Evolutionary conservation across 2,329 filamentous ascomycete species (phyloP), one percentile per base, ranked within the genome.

Genomic region (Fusarium siculi): DNA sequence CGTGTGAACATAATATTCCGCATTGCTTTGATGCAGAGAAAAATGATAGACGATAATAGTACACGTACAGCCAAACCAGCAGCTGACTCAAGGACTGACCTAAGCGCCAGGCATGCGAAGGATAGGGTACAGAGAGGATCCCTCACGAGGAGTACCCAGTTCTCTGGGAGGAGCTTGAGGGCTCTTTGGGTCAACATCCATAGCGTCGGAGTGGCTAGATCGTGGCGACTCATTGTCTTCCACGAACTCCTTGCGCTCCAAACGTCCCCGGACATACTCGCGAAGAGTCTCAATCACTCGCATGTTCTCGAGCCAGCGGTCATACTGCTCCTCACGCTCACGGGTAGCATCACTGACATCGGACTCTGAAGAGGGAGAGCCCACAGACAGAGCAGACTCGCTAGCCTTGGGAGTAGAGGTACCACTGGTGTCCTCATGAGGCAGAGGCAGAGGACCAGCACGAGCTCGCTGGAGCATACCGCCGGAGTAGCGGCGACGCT

Each of bases 251-350:
- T 84, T 84, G 39, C 85, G 85, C 62, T 89, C 84, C n/a, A 92
- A 84, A 37, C 89, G 87, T 16, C 87, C 83, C 52, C 85, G 85
- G 59, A 92, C 85, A 68, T 89, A 88, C 70, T 88, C 86, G 43
- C 89, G 85, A 42, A 92, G 85, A 47, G 84, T 87, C 82, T 92
- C 90, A 58, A 92, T 90, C 57, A 88, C 85, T 40, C 90, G 89
- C 79, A 92, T 88, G 77, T 92, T 90, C 80, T 91, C 89, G 18
- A 92, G 82, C 90, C 90, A 92, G 63, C 85, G 84, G 76, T 92
- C 90, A 78, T 92, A 90, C 60, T 86, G 86, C 79, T 90, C 89
- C 77, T 91, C 89, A 32, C 88, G 87, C 76, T 90, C 88, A 63
- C 86, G 86, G 46, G 85, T 85, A 42, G 84, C 83, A 4, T 85